Evolutionary conservation across 228 moss, liverwort and hornwort species (phyloP).

Genomic region (Sphagnum fallax): DNA sequence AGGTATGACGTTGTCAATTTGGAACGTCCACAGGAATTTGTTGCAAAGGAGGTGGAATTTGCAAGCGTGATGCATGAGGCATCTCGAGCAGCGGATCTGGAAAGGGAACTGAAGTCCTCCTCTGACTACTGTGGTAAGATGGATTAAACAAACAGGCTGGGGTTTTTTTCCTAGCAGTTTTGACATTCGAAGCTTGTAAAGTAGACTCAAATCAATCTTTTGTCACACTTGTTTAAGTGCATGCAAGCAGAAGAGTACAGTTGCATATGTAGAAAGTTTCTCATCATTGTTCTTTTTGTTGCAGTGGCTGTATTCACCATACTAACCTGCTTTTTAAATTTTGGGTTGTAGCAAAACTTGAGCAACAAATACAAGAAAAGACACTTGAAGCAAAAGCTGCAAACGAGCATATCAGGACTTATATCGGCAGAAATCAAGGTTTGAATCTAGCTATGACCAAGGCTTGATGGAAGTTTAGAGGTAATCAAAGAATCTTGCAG

Average conservation of each 20-base stretch:
- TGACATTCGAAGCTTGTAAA: too few relatives aligned
- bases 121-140: constrained; percentile 9
- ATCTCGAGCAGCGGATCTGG: constrained; percentile 6
- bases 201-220: too few relatives aligned
- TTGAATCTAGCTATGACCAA: neutral
- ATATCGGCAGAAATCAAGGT: constrained; percentile 1
- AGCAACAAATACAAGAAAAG: constrained; percentile 3
- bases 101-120: constrained; percentile 8
- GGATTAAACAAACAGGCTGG: neutral
- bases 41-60: constrained; percentile 5
- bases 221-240: too few relatives aligned
- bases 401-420: constrained; percentile 2
- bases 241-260: too few relatives aligned
- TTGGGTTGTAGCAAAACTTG: constrained; percentile 8
- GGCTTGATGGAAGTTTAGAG: too few relatives aligned
- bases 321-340: constrained; percentile 4
- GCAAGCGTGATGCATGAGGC: neutral
- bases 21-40: constrained; percentile 2
- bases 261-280: too few relatives aligned
- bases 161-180: too few relatives aligned
- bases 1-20: too few relatives aligned
- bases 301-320: neutral
- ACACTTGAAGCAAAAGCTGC: constrained; percentile 1
- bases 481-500: too few relatives aligned
- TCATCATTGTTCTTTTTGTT: too few relatives aligned